Evolutionary conservation across 2,329 filamentous ascomycete genomes (phyloP).

Genomic region (Chrysoporthe austroafricana): DNA sequence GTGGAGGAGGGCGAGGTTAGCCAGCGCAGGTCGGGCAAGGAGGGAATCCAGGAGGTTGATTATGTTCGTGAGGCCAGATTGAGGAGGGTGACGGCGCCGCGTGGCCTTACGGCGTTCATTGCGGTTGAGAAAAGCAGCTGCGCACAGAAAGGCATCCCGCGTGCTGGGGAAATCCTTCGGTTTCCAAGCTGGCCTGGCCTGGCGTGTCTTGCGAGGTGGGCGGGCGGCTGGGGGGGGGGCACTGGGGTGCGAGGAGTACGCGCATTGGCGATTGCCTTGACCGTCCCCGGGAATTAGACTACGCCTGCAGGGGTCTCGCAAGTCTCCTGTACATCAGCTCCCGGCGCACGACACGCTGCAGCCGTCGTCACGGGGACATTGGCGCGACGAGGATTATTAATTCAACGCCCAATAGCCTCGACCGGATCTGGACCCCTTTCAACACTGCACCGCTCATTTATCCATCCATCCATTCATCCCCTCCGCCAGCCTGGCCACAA

Average conservation of each 20-base stretch:
- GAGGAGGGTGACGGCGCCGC: not conserved
- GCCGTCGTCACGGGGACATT: not conserved
- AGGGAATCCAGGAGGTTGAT: not conserved
- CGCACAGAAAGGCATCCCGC: not conserved
- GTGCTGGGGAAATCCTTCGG: not conserved
- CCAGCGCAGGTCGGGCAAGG: too few relatives aligned
- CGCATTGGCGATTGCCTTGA: slow-evolving; percentile 1
- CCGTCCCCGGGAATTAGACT: not conserved
- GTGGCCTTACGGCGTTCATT: slow-evolving; percentile 8
- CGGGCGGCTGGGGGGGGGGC: not conserved
- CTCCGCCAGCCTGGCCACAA: too few relatives aligned
- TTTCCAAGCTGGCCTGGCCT: not conserved
- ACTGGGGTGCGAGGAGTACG: not conserved
- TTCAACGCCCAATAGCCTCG: not conserved
- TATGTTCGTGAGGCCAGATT: not conserved
- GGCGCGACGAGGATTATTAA: not conserved
- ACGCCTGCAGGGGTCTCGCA: not conserved
- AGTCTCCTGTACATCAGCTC: not conserved
- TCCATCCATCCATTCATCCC: too few relatives aligned
- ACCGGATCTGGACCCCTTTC: not conserved
- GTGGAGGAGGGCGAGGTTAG: not conserved
- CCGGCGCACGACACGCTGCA: not conserved
- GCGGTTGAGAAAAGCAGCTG: not conserved
- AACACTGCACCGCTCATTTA: too few relatives aligned
- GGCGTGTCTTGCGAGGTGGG: not conserved